Evolutionary conservation across 164 flowering plant species (phyloP).

Genomic region (Annona squamosa): DNA sequence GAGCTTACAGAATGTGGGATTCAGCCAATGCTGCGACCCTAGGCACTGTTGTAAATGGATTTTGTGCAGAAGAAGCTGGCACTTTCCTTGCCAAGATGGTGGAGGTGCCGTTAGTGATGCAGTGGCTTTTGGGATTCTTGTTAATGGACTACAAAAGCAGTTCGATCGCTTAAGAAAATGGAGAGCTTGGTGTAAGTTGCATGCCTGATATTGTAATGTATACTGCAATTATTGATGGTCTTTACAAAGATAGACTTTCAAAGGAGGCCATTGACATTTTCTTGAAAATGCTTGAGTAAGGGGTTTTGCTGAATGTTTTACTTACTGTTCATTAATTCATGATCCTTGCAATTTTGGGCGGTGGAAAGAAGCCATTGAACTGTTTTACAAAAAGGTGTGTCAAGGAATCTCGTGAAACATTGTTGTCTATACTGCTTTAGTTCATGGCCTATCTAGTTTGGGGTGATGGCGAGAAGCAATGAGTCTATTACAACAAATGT

Average conservation of each 20-base stretch:
- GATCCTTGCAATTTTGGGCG: background rate
- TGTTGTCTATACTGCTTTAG: constrained; percentile 20
- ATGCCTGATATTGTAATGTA: background rate
- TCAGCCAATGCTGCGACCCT: constrained; percentile 2
- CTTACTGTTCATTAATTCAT: background rate
- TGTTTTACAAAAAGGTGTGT: constrained; percentile 2
- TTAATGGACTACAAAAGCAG: background rate
- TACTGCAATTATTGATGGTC: background rate
- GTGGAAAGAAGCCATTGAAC: background rate
- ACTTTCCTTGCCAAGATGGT: constrained; percentile 7
- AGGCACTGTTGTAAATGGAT: constrained; percentile 9
- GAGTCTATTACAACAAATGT: too few relatives aligned
- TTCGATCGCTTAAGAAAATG: background rate
- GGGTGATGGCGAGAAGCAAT: too few relatives aligned
- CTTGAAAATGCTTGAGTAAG: too few relatives aligned
- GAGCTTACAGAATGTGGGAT: constrained; percentile 11
- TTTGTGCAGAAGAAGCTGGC: constrained; percentile 2
- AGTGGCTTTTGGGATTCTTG: constrained; percentile 3
- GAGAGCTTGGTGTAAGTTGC: background rate
- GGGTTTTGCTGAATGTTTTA: too few relatives aligned
- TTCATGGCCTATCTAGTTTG: too few relatives aligned
- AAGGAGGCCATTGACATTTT: too few relatives aligned
- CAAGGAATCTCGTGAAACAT: constrained; percentile 6
- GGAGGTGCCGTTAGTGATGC: background rate
- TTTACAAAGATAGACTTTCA: too few relatives aligned